Percentiles rank a stretch among this genome's conserved stretches.
Evolutionary conservation across 140 eudicot genomes (phyloP).

Genomic region (Ambrosia hybrid): DNA sequence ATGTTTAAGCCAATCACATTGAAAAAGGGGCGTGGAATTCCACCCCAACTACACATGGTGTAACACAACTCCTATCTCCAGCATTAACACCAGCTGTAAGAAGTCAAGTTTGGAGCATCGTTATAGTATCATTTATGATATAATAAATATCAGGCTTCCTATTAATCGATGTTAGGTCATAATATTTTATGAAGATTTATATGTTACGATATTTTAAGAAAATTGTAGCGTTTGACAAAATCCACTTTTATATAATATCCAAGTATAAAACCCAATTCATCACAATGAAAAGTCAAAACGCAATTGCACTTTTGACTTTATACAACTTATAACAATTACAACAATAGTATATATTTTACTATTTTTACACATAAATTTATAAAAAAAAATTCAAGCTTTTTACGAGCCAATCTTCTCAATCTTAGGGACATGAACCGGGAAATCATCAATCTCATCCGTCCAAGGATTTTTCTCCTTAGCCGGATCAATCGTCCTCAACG

Average conservation of each 20-base stretch:
- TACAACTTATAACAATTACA: conserved; percentile 12
- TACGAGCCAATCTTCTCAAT: conserved; percentile 43
- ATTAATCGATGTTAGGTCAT: neutral
- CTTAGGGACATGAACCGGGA: conserved; percentile 78
- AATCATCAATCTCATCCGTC: conserved; percentile 74
- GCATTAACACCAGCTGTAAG: conserved; percentile 9
- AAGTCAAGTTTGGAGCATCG: neutral
- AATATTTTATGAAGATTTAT: neutral
- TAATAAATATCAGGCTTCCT: neutral
- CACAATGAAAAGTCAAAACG: conserved; percentile 4
- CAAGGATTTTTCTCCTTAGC: conserved; percentile 78
- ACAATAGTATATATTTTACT: neutral
- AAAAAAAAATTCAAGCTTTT: neutral
- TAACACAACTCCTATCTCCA: neutral
- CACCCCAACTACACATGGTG: too few relatives aligned
- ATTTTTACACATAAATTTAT: neutral
- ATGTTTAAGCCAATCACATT: too few relatives aligned
- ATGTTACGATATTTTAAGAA: neutral
- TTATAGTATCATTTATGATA: neutral
- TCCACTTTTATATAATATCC: neutral
- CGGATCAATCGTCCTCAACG: conserved; percentile 62
- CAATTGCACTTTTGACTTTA: conserved; percentile 16
- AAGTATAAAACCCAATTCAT: neutral
- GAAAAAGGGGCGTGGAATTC: too few relatives aligned
- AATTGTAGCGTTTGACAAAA: neutral